A percentile compares a stretch with the other conserved stretches of the same genome.
These are phyloP conservation scores for Aspergillus egyptiacus DNA, from an alignment of 495 filamentous ascomycete genomes.

Conservation along the genomic window DNA sequence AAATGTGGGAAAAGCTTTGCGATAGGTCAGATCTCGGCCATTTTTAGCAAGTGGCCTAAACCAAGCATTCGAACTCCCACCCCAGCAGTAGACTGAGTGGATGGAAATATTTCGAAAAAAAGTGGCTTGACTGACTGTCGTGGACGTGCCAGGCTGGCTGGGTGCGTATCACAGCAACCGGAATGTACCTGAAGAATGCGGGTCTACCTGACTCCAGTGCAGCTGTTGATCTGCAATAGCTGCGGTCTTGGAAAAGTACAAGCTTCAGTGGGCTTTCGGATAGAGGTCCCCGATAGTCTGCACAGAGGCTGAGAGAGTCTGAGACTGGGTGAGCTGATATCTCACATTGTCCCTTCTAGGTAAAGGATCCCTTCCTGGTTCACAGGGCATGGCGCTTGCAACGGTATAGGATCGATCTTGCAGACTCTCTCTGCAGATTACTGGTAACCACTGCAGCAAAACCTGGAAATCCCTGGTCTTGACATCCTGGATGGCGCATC, in stretches of 20 bases:
- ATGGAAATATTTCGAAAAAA: too few species aligned
- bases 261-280: background rate
- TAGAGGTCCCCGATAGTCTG: too few species aligned
- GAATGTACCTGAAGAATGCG: conserved; percentile 23
- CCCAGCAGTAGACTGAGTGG: too few species aligned
- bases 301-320: too few species aligned
- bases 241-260: background rate
- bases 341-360: conserved; percentile 10
- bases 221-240: background rate
- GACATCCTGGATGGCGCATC: too few species aligned
- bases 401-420: conserved; percentile 1
- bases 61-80: too few species aligned
- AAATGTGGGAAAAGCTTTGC: conserved; percentile 3
- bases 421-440: background rate
- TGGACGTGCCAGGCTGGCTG: background rate
- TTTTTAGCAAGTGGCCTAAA: conserved; percentile 1
- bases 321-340: conserved; percentile 9
- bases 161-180: conserved; percentile 18
- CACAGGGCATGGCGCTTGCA: background rate
- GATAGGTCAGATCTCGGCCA: conserved; percentile 6
- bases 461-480: background rate
- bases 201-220: too few species aligned
- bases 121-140: background rate
- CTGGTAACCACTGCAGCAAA: background rate
- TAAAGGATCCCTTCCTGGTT: background rate